Base-by-base conservation (phyloP, 345 rosid species). In the Eucalyptus decipiens region DNA sequence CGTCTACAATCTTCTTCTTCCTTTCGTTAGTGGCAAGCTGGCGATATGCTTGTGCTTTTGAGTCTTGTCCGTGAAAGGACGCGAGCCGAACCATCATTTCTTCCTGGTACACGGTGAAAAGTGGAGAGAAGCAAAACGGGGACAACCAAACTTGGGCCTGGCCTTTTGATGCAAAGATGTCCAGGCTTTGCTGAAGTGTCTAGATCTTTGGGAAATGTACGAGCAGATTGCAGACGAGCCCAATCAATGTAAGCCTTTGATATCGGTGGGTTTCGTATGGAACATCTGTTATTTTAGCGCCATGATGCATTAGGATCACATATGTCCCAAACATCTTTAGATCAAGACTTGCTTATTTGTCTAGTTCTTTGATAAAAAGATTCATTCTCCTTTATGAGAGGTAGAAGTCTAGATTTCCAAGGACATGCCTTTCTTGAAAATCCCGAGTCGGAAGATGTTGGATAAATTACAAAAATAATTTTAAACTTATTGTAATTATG, bases 401-500 rank as follows among this genome's bases (percentile, higher is more conserved):
- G 45, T 37, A 21, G 81, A 19, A 37, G 26, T 72, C 45, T 72
- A 72, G 81, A 72, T 37, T 72, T 72, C 28, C 14, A 23, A 72
- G 11, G 81, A 37, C 15, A 21, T 12, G 28, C 8, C 15, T 72
- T 72, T 37, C 0, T 72, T 37, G 45, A 69, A 69, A 69, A 34
- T 69, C 43, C 4, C 0, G 2, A 34, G 12, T 34, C 2, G 6
- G 12, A 69, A 32, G 80, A 69, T 56, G 62, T 26, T 9, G 6
- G 62, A 56, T 2, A 56, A 56, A 56, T 56, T 56, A 56, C 13
- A 2, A 56, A 56, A 56, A 4, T 23, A 23, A 26, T 56, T 9
- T 24, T 1, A 56, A 24, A 24, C 6, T 0, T 24, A 56, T 56
- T 24, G 2, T 26, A 9, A 56, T 24, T 56, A 26, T 56, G 0